A percentile compares a stretch with the other conserved stretches of the same genome.
Evolutionary conservation across 495 filamentous ascomycete genomes (phyloP).

Genomic region (Aspergillus funiculosus): DNA sequence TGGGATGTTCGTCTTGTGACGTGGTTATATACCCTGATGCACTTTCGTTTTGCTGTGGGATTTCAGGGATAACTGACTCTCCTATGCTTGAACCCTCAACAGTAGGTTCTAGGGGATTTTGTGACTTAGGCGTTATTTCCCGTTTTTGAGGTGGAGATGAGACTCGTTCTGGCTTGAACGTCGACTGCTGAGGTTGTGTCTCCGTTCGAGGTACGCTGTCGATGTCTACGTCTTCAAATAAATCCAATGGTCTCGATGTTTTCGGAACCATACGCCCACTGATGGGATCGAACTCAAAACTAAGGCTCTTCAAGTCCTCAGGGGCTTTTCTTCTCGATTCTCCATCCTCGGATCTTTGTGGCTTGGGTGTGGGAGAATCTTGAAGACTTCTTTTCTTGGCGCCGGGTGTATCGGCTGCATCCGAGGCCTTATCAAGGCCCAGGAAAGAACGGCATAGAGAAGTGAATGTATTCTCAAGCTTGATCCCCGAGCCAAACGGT

Average conservation of each 20-base stretch:
- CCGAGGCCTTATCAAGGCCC: conserved; percentile 11
- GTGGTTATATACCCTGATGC: background rate
- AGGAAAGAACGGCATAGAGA: conserved; percentile 27
- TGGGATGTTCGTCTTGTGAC: background rate
- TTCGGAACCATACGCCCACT: conserved; percentile 35
- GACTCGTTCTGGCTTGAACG: background rate
- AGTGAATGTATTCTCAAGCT: conserved; percentile 20
- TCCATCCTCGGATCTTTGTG: no score
- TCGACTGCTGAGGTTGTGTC: background rate
- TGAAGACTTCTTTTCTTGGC: conserved; percentile 7
- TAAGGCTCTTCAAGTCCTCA: background rate
- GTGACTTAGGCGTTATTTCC: background rate
- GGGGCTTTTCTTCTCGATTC: no score
- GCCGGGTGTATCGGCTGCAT: background rate
- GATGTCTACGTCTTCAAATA: background rate
- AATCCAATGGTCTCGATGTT: conserved; percentile 7
- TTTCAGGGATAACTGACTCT: background rate
- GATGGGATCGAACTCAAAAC: conserved; percentile 35
- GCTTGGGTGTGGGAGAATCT: background rate
- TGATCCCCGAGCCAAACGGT: conserved; percentile 15
- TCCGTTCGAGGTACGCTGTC: background rate
- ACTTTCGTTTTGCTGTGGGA: background rate
- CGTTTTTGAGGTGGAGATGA: background rate
- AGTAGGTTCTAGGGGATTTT: background rate
- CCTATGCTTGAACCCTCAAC: background rate